Base-by-base conservation (phyloP, 1,284 basidiomycete genomes). In the Ceratobasidium theobromae region DNA sequence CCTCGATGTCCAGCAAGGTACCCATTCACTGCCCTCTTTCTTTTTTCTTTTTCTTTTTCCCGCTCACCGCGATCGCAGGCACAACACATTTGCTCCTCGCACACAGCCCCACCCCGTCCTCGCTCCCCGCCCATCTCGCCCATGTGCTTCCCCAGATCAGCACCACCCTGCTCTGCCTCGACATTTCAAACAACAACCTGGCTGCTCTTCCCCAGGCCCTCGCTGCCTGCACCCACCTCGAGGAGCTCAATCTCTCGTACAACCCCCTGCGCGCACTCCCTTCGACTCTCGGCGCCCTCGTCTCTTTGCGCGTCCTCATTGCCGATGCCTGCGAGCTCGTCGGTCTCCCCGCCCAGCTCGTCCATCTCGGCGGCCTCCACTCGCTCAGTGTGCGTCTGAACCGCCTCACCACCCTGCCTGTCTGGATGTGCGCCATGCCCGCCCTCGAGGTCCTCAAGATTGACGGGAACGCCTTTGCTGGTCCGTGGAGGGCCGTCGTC, bases 391-490 rank as follows among this genome's bases (percentile, higher is more conserved):
- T 96, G 53, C 86, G 95, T 66, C 81, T 88, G 72, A 99, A 99
- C 77, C 88, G 89, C 73, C 81, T 99, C 73, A 83, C 91, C 71
- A 84, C 88, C n/a, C 81, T 99, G 30, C 96, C 96, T 2, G 86
- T 89, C 69, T 99, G 97, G 96, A 81, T 99, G 46, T 93, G 91
- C 75, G 84, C 91, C 33, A 81, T 99, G 32, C 82, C 85, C 18
- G 84, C 85, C 41, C 82, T 99, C 53, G 92, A 96, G 75, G 89
- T 88, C 3, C 81, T 99, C 1, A 88, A 89, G 69, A 85, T 99
- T 30, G 96, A 98, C 71, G 91, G 88, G 32, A 99, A 99, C 75
- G 90, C 93, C 6, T 97, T 98, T 77, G 87, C 91, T 69, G 88
- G 90, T 2, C 89, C 93, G 2, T 98, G 95, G 94, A 85, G 86